Percentiles rank a stretch among this genome's conserved stretches.
These are phyloP conservation scores for Trapa bicornis DNA, from an alignment of 345 rosid species.

Conservation along the genomic window DNA sequence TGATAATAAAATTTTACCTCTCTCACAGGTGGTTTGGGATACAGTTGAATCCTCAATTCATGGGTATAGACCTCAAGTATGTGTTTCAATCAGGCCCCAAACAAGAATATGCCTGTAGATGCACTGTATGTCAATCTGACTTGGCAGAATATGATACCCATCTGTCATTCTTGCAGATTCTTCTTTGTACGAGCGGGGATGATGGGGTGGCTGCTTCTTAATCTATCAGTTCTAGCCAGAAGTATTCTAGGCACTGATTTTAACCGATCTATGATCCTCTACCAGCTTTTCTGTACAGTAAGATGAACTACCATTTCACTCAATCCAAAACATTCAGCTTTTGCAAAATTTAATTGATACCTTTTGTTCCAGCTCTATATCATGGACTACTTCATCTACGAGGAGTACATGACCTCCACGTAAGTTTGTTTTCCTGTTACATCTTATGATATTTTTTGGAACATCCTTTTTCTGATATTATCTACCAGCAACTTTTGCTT, in stretches of 20 bases:
- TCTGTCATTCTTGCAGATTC: slow-evolving; percentile 35
- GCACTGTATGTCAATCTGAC: not conserved
- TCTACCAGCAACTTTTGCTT: not conserved
- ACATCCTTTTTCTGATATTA: too few relatives aligned
- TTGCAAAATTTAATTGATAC: not conserved
- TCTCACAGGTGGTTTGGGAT: slow-evolving; percentile 79
- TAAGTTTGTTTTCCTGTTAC: slow-evolving; percentile 31
- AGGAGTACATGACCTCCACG: slow-evolving; percentile 93
- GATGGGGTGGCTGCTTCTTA: slow-evolving; percentile 97
- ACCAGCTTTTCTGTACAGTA: slow-evolving; percentile 70
- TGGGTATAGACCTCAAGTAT: slow-evolving; percentile 87
- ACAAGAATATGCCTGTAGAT: not conserved
- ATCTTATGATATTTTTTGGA: not conserved
- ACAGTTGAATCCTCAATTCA: slow-evolving; percentile 77
- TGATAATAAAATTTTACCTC: not conserved
- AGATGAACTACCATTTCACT: slow-evolving; percentile 9
- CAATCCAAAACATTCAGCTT: not conserved
- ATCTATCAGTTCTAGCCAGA: slow-evolving; percentile 70
- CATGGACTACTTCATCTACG: slow-evolving; percentile 68
- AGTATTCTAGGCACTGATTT: slow-evolving; percentile 42
- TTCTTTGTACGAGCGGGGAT: slow-evolving; percentile 95
- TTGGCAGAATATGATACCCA: slow-evolving; percentile 1
- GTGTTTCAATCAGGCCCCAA: slow-evolving; percentile 7
- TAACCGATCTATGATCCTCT: slow-evolving; percentile 67
- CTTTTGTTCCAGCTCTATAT: slow-evolving; percentile 50